A percentile compares a stretch with the other conserved stretches of the same genome.
Conservation (phyloP, 345 rosid genomes). For the Adansonia digitata region DNA sequence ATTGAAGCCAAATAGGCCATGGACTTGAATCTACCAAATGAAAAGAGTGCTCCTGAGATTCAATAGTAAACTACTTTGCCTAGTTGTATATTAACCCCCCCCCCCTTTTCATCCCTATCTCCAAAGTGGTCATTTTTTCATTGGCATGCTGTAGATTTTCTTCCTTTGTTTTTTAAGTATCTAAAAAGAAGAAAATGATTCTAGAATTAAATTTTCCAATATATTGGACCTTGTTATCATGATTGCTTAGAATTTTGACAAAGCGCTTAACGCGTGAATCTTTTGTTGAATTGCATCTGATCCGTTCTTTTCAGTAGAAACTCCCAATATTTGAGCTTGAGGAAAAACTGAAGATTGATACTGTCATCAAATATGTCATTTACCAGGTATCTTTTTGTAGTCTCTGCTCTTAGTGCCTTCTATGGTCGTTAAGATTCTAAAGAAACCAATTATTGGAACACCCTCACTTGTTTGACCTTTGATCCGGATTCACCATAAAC, state of each 20-base stretch:
- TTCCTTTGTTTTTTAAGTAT: background rate
- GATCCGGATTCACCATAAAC: background rate
- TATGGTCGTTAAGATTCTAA: background rate
- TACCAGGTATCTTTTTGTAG: constrained; percentile 21
- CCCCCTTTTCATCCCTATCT: too few relatives aligned
- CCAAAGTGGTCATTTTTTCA: too few relatives aligned
- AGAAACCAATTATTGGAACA: background rate
- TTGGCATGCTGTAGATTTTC: background rate
- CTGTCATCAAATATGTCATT: constrained; percentile 70
- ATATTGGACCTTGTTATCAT: background rate
- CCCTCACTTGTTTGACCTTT: background rate
- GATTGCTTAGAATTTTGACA: background rate
- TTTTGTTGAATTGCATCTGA: background rate
- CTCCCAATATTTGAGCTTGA: constrained; percentile 79
- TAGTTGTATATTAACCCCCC: too few relatives aligned
- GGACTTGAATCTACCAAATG: too few relatives aligned
- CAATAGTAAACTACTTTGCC: too few relatives aligned
- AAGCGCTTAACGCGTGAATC: background rate
- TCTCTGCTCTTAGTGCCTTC: background rate
- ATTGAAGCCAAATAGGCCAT: too few relatives aligned
- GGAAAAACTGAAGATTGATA: constrained; percentile 67
- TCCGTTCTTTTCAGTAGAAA: constrained; percentile 54
- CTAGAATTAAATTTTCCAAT: background rate
- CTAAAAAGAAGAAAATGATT: background rate
- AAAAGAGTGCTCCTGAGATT: too few relatives aligned